Evolutionary conservation across 805 yeast genomes (phyloP).

Genomic region (Cyberlindnera xylosilytica): DNA sequence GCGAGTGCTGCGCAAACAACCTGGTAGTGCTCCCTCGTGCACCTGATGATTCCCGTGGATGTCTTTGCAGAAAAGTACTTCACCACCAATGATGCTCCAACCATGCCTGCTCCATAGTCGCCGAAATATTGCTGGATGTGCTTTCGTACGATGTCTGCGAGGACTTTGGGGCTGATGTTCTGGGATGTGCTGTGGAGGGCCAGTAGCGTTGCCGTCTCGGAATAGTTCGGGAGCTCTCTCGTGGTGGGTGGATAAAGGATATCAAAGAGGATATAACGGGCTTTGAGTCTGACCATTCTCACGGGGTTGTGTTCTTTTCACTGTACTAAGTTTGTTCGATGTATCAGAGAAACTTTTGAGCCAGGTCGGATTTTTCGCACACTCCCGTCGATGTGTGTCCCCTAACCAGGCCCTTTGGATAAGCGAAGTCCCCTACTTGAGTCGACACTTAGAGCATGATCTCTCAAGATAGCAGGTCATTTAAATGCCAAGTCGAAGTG

Average conservation of each 20-base stretch:
- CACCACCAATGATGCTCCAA: slow-evolving; percentile 55
- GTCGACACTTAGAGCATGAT: too few species aligned
- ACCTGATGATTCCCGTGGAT: slow-evolving; percentile 79
- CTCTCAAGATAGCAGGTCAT: too few species aligned
- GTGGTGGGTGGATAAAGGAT: slow-evolving; percentile 56
- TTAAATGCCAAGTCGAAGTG: too few species aligned
- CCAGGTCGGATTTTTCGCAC: too few species aligned
- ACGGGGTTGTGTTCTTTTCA: neutral
- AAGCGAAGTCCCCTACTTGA: too few species aligned
- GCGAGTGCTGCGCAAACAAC: slow-evolving; percentile 66
- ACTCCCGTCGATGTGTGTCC: too few species aligned
- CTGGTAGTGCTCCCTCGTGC: slow-evolving; percentile 62
- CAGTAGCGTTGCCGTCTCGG: slow-evolving; percentile 39
- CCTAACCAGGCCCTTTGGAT: too few species aligned
- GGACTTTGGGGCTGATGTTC: slow-evolving; percentile 43
- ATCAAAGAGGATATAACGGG: slow-evolving; percentile 81
- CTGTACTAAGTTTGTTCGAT: too few species aligned
- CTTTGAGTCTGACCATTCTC: slow-evolving; percentile 84
- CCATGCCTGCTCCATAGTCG: slow-evolving; percentile 68
- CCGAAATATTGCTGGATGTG: slow-evolving; percentile 69
- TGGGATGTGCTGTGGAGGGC: slow-evolving; percentile 49
- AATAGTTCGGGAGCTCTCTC: slow-evolving; percentile 22
- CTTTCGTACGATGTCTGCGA: slow-evolving; percentile 52
- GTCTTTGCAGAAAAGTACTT: slow-evolving; percentile 82
- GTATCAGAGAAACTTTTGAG: too few species aligned